phyloP scores from a whole-genome alignment of 495 filamentous ascomycete genomes.

The Xylaria curta region DNA sequence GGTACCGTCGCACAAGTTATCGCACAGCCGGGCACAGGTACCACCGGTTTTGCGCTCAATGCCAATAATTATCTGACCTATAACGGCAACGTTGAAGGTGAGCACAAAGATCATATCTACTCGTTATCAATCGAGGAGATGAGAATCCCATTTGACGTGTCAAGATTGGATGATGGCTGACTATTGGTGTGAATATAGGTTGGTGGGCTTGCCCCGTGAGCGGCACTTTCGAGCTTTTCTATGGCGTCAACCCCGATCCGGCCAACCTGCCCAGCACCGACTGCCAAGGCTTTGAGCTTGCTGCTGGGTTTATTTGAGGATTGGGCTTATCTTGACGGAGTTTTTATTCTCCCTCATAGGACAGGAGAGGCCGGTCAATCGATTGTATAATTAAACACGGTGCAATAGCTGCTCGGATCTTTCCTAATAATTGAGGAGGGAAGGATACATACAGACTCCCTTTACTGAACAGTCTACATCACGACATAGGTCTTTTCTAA shows the following conservation, averaged over 20 bases:
- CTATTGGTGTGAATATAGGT: neutral
- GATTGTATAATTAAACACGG: neutral
- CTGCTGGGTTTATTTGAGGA: slow-evolving; percentile 5
- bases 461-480: no score
- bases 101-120: neutral
- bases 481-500: no score
- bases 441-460: no score
- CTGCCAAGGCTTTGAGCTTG: slow-evolving; percentile 6
- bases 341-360: no score
- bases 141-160: neutral
- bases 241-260: slow-evolving; percentile 10
- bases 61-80: neutral
- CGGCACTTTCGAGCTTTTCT: slow-evolving; percentile 20
- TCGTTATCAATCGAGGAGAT: neutral
- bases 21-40: slow-evolving; percentile 3
- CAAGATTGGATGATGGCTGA: neutral
- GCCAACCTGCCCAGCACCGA: slow-evolving; percentile 13
- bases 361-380: neutral
- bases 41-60: slow-evolving; percentile 6
- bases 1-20: slow-evolving; percentile 16
- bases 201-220: slow-evolving; percentile 28
- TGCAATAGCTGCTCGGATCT: no score
- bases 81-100: slow-evolving; percentile 19
- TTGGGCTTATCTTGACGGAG: no score
- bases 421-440: no score